A percentile compares a stretch with the other conserved stretches of the same genome.
Evolutionary conservation across 2,329 filamentous ascomycete species (phyloP).

Genomic region (Colletotrichum karsti): DNA sequence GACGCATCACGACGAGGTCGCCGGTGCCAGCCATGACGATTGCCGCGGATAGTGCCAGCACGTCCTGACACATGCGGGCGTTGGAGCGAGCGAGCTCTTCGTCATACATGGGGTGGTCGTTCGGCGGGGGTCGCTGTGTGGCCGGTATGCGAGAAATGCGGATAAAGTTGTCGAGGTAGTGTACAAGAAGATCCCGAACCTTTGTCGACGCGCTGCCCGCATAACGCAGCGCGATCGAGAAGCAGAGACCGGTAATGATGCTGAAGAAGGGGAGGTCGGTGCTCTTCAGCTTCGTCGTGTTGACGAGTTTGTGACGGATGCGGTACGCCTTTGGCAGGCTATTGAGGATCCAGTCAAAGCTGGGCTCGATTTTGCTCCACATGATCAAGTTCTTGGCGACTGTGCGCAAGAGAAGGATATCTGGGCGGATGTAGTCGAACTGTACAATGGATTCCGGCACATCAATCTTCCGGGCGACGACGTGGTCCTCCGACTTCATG

Average conservation of each 20-base stretch:
- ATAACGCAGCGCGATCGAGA: slow-evolving; percentile 77
- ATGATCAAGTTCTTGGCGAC: slow-evolving; percentile 91
- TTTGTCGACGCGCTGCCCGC: slow-evolving; percentile 75
- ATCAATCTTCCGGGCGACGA: slow-evolving; percentile 90
- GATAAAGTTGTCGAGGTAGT: slow-evolving; percentile 88
- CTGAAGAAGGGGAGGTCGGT: slow-evolving; percentile 93
- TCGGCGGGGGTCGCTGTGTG: slow-evolving; percentile 34
- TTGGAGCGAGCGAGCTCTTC: slow-evolving; percentile 84
- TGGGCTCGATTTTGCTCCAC: slow-evolving; percentile 84
- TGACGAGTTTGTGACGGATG: slow-evolving; percentile 65
- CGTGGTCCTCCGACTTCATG: slow-evolving; percentile 93
- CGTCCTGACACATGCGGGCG: slow-evolving; percentile 89
- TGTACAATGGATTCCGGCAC: slow-evolving; percentile 89
- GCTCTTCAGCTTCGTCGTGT: slow-evolving; percentile 72
- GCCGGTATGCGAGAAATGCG: slow-evolving; percentile 72
- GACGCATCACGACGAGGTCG: slow-evolving; percentile 84
- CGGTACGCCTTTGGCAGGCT: slow-evolving; percentile 79
- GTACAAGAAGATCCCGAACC: slow-evolving; percentile 83
- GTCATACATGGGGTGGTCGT: slow-evolving; percentile 70
- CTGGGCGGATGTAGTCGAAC: slow-evolving; percentile 94
- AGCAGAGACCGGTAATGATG: slow-evolving; percentile 88
- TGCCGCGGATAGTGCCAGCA: slow-evolving; percentile 82
- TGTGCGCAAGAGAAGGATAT: slow-evolving; percentile 89
- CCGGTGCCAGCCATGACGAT: slow-evolving; percentile 97
- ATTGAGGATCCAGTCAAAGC: slow-evolving; percentile 76